Evolutionary conservation across 139 green algal species (phyloP).

Genomic region (Volvox reticuliferus): DNA sequence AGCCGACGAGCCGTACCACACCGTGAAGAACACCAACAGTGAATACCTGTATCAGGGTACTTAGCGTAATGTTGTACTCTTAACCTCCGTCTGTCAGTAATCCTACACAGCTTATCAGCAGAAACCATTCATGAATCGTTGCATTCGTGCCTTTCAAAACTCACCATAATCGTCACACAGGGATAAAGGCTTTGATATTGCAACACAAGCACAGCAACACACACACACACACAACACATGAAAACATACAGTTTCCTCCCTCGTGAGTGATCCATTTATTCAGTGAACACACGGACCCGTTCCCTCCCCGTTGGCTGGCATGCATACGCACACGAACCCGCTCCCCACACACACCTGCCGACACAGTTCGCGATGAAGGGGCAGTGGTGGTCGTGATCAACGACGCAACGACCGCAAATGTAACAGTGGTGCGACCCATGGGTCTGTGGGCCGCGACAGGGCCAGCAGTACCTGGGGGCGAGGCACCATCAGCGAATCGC

Average conservation of each 20-base stretch:
- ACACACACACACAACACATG: not conserved
- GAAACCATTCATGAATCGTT: not conserved
- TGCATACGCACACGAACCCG: too few relatives aligned
- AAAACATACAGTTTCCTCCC: too few relatives aligned
- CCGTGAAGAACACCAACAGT: too few relatives aligned
- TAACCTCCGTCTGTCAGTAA: too few relatives aligned
- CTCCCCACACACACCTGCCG: not conserved
- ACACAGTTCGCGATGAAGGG: conserved; percentile 59
- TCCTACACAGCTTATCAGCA: too few relatives aligned
- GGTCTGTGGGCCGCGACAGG: conserved; percentile 54
- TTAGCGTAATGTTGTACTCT: too few relatives aligned
- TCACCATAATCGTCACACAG: not conserved
- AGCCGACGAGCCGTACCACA: too few relatives aligned
- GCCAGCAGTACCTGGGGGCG: conserved; percentile 45
- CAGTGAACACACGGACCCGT: too few relatives aligned
- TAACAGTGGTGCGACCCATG: conserved; percentile 65
- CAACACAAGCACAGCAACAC: not conserved
- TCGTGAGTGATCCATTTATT: too few relatives aligned
- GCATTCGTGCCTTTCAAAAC: not conserved
- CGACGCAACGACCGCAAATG: conserved; percentile 61
- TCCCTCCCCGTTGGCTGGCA: too few relatives aligned
- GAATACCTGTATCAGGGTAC: too few relatives aligned
- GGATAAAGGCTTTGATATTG: not conserved
- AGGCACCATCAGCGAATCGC: too few relatives aligned
- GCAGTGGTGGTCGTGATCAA: conserved; percentile 73